A percentile compares a stretch with the other conserved stretches of the same genome.
phyloP scores from a whole-genome alignment of 441 rosid species.

The Populus trichocarpa region DNA sequence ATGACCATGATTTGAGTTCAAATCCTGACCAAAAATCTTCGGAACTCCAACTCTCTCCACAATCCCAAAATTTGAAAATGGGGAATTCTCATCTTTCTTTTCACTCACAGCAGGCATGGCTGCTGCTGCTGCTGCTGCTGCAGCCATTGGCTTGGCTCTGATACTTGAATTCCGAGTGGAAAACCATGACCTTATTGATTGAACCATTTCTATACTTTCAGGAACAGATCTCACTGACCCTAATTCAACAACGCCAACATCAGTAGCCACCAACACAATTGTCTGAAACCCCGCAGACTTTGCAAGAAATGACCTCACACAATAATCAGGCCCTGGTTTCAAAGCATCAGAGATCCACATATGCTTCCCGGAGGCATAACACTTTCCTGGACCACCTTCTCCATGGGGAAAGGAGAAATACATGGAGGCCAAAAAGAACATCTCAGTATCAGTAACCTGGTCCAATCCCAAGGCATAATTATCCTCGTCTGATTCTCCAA shows the following conservation, averaged over 20 bases:
- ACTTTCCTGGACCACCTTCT: constrained; percentile 86
- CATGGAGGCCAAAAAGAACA: constrained; percentile 95
- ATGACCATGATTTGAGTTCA: constrained; percentile 32
- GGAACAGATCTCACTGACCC: constrained; percentile 79
- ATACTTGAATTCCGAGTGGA: constrained; percentile 33
- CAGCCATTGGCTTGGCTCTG: constrained; percentile 32
- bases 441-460: constrained; percentile 87
- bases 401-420: constrained; percentile 85
- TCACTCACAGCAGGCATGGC: constrained; percentile 33
- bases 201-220: constrained; percentile 57
- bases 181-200: constrained; percentile 48
- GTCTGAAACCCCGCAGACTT: constrained; percentile 79
- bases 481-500: constrained; percentile 89
- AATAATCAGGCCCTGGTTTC: constrained; percentile 54
- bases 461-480: constrained; percentile 76
- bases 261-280: constrained; percentile 75
- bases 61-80: constrained; percentile 30
- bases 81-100: constrained; percentile 49
- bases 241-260: constrained; percentile 83
- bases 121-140: constrained; percentile 1
- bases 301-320: constrained; percentile 79
- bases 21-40: constrained; percentile 76
- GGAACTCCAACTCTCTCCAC: constrained; percentile 42
- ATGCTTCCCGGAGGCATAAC: constrained; percentile 72
- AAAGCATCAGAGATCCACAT: constrained; percentile 61